These are phyloP conservation scores for Calonectria crousiana DNA, from an alignment of 2,329 filamentous ascomycete genomes.

Conservation along the genomic window DNA sequence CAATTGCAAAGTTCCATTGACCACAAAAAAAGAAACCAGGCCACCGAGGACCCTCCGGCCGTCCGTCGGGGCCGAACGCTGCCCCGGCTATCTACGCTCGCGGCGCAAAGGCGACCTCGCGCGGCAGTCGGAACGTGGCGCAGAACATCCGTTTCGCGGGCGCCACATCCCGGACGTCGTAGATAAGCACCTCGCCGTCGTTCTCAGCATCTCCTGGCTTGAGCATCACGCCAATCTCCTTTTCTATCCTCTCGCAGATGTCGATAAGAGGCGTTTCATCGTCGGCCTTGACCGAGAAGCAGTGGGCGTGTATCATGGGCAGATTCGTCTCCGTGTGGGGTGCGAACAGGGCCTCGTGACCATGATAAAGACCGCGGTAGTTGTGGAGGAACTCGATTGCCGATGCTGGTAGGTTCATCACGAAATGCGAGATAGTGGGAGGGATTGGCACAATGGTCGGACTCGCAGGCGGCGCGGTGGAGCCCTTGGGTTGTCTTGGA, in stretches of 20 bases:
- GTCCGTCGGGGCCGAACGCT: conserved; percentile 31
- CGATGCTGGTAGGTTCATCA: conserved; percentile 96
- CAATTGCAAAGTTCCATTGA: conserved; percentile 23
- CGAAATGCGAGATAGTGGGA: conserved; percentile 87
- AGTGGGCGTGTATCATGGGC: conserved; percentile 93
- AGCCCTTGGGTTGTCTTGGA: conserved; percentile 53
- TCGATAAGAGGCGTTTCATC: conserved; percentile 74
- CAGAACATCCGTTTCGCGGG: conserved; percentile 98
- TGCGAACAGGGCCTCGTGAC: conserved; percentile 73
- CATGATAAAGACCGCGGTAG: conserved; percentile 80
- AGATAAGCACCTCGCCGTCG: conserved; percentile 66
- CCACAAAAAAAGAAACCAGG: background rate
- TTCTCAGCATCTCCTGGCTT: conserved; percentile 59
- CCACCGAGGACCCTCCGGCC: conserved; percentile 27
- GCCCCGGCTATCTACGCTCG: conserved; percentile 40
- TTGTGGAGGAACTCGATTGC: conserved; percentile 84
- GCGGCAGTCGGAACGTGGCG: conserved; percentile 88
- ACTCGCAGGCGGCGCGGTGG: conserved; percentile 51
- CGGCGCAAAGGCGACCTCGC: conserved; percentile 81
- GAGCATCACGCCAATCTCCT: conserved; percentile 56
- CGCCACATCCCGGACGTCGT: conserved; percentile 86
- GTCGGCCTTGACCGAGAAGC: conserved; percentile 87
- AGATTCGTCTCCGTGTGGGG: conserved; percentile 71
- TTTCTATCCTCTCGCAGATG: conserved; percentile 55
- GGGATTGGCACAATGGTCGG: conserved; percentile 69